A percentile compares a stretch with the other conserved stretches of the same genome.
Evolutionary conservation across 2,329 filamentous ascomycete genomes (phyloP).

Genomic region (Ophidiomyces ophidiicola): DNA sequence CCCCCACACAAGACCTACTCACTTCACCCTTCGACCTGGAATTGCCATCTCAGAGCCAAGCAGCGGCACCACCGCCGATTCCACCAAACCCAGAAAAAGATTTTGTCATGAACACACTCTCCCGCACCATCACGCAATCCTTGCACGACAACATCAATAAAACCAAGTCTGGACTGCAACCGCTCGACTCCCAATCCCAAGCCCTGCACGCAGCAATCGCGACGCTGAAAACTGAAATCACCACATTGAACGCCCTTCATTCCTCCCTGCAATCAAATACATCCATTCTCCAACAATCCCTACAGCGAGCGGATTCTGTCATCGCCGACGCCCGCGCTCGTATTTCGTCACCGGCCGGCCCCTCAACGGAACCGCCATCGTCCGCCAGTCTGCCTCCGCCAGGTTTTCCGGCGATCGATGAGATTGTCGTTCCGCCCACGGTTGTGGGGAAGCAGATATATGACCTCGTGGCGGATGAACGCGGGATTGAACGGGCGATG

Average conservation of each 20-base stretch:
- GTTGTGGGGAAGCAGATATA: constrained; percentile 91
- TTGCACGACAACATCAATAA: constrained; percentile 58
- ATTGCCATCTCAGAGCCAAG: constrained; percentile 36
- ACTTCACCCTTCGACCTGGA: constrained; percentile 51
- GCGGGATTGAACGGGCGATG: constrained; percentile 72
- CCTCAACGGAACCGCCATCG: constrained; percentile 16
- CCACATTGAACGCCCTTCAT: constrained; percentile 57
- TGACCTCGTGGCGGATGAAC: constrained; percentile 74
- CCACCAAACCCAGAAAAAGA: constrained; percentile 95
- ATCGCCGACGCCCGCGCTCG: constrained; percentile 61
- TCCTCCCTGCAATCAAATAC: constrained; percentile 64
- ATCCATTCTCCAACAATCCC: constrained; percentile 60
- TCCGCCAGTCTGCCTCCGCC: constrained; percentile 11
- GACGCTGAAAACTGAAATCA: constrained; percentile 60
- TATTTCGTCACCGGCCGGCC: constrained; percentile 16
- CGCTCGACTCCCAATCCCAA: constrained; percentile 63
- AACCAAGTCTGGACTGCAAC: constrained; percentile 60
- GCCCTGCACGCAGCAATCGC: constrained; percentile 61
- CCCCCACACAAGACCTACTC: constrained; percentile 44
- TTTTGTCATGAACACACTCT: constrained; percentile 65
- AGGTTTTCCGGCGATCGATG: constrained; percentile 65
- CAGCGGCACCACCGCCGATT: constrained; percentile 61
- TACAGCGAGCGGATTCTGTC: constrained; percentile 65
- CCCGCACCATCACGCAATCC: constrained; percentile 54
- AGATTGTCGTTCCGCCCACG: constrained; percentile 82